Percentiles rank a stretch among this genome's conserved stretches.
Evolutionary conservation across 805 yeast species (phyloP).

Genomic region (Candida suzukii): DNA sequence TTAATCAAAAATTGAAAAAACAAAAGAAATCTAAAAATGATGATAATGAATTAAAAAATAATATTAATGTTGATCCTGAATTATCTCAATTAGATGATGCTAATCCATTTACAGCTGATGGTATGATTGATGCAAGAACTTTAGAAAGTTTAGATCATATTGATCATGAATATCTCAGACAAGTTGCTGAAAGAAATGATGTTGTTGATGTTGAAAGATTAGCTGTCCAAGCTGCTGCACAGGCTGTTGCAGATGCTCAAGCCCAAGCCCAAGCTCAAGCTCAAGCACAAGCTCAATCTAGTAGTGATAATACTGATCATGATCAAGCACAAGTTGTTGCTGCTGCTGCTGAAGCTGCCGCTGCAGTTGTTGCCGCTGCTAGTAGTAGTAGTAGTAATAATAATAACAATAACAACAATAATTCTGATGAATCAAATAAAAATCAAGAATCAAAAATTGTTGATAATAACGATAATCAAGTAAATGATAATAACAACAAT

Average conservation of each 20-base stretch:
- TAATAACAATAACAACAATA: neutral
- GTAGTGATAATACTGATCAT: neutral
- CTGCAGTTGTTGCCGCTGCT: slow-evolving; percentile 3
- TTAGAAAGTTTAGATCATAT: slow-evolving; percentile 38
- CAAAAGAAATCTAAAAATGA: slow-evolving; percentile 1
- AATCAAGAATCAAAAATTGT: too few species aligned
- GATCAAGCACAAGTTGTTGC: slow-evolving; percentile 11
- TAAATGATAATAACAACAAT: too few species aligned
- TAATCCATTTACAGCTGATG: slow-evolving; percentile 53
- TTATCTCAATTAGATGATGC: slow-evolving; percentile 42
- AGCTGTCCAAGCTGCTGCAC: slow-evolving; percentile 17
- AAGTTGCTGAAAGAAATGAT: slow-evolving; percentile 14
- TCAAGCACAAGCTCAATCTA: neutral
- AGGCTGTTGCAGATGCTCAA: slow-evolving; percentile 14
- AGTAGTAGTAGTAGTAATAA: too few species aligned
- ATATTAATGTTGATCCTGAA: slow-evolving; percentile 49
- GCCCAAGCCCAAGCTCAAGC: neutral
- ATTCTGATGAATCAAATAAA: neutral
- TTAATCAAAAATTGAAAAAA: neutral
- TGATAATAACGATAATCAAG: too few species aligned
- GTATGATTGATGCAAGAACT: slow-evolving; percentile 61
- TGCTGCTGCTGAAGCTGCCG: slow-evolving; percentile 15
- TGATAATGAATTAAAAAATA: slow-evolving; percentile 4
- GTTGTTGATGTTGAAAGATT: slow-evolving; percentile 22
- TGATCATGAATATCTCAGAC: slow-evolving; percentile 24